These are phyloP conservation scores for Entomortierella lignicola DNA, from an alignment of 192 early-diverging fungal species.

Conservation along the genomic window DNA sequence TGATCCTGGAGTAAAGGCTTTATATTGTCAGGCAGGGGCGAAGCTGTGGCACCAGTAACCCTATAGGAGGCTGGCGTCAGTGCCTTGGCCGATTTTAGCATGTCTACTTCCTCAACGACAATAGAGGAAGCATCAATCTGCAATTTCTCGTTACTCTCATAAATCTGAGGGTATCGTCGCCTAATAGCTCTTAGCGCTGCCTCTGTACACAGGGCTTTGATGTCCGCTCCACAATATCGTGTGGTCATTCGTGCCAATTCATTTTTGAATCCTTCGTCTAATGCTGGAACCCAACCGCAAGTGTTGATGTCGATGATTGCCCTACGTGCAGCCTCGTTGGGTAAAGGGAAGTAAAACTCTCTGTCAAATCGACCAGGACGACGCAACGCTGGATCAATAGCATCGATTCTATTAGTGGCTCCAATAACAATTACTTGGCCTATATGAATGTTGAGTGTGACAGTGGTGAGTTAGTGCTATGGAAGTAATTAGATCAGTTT, in stretches of 20 bases:
- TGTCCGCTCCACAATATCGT: constrained; percentile 78
- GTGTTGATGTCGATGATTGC: constrained; percentile 76
- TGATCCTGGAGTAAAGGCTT: constrained; percentile 49
- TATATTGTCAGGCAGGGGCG: constrained; percentile 56
- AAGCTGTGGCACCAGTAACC: constrained; percentile 52
- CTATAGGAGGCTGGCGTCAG: constrained; percentile 61
- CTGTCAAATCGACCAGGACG: constrained; percentile 81
- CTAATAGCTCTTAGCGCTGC: constrained; percentile 77
- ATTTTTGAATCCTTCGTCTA: constrained; percentile 58
- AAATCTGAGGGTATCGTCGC: constrained; percentile 77
- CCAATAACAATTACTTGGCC: constrained; percentile 84
- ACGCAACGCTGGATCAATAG: constrained; percentile 80
- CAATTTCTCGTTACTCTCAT: constrained; percentile 66
- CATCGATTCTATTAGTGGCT: constrained; percentile 80
- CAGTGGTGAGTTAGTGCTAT: neutral
- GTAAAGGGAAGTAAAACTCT: constrained; percentile 77
- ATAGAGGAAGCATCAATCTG: constrained; percentile 62
- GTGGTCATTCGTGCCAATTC: constrained; percentile 66
- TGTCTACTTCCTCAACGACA: constrained; percentile 66
- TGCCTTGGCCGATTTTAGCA: constrained; percentile 59
- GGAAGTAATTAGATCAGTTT: neutral
- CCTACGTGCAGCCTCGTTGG: constrained; percentile 63
- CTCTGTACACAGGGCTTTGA: constrained; percentile 77
- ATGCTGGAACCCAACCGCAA: constrained; percentile 61
- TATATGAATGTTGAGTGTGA: constrained; percentile 1